Evolutionary conservation across 2,329 filamentous ascomycete species (phyloP).

Genomic region (Bertia moriformis): DNA sequence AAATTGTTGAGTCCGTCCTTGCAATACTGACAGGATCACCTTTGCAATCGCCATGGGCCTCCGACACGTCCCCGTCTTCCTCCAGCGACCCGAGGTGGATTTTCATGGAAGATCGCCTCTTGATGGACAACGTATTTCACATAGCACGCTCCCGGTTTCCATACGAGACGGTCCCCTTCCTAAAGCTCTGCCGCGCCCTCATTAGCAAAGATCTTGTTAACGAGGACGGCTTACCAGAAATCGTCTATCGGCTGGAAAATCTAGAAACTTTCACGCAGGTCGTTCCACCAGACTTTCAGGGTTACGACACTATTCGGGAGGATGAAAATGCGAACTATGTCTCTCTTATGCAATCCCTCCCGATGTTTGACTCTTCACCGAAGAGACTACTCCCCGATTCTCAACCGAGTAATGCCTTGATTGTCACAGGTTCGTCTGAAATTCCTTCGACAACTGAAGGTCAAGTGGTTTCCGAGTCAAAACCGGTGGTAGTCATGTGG

Average conservation of each 20-base stretch:
- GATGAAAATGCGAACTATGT: slow-evolving; percentile 52
- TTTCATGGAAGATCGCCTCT: slow-evolving; percentile 35
- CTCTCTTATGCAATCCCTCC: slow-evolving; percentile 58
- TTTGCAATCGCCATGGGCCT: slow-evolving; percentile 15
- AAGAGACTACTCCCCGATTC: slow-evolving; percentile 27
- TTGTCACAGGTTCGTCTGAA: not conserved
- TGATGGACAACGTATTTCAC: slow-evolving; percentile 46
- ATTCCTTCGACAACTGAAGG: not conserved
- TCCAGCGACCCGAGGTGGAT: slow-evolving; percentile 17
- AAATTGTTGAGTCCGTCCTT: slow-evolving; percentile 38
- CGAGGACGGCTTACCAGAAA: slow-evolving; percentile 21
- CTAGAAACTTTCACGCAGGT: slow-evolving; percentile 65
- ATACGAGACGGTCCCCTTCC: slow-evolving; percentile 68
- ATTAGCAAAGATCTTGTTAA: slow-evolving; percentile 28
- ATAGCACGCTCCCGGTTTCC: slow-evolving; percentile 68
- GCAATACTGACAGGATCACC: slow-evolving; percentile 12
- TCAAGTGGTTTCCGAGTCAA: not conserved
- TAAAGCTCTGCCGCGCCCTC: slow-evolving; percentile 56
- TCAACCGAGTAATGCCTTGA: slow-evolving; percentile 7
- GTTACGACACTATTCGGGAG: slow-evolving; percentile 67
- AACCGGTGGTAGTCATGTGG: not conserved
- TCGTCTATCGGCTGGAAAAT: slow-evolving; percentile 50
- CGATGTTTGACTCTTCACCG: slow-evolving; percentile 49
- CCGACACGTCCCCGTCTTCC: slow-evolving; percentile 14
- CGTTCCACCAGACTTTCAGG: slow-evolving; percentile 57